Evolutionary conservation across 768 basidiomycete genomes (phyloP).

Genomic region (Termitomyces sp.): DNA sequence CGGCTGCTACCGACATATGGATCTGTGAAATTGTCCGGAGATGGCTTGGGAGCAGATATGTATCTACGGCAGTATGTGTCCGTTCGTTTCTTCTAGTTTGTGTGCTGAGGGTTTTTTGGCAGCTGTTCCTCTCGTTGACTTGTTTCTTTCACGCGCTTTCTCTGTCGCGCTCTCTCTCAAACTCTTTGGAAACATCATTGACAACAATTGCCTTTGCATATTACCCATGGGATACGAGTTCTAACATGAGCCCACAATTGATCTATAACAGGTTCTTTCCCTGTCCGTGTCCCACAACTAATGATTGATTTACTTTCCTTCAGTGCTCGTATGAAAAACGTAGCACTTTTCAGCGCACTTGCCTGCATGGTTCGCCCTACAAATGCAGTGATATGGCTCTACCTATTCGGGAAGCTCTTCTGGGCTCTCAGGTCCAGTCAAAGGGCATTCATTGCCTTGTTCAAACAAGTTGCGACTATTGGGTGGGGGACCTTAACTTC

Average conservation of each 20-base stretch:
- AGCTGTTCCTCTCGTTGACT: slow-evolving; percentile 79
- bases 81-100: neutral
- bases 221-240: slow-evolving; percentile 68
- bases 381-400: slow-evolving; percentile 82
- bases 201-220: slow-evolving; percentile 71
- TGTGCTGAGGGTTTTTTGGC: slow-evolving; percentile 1
- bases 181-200: slow-evolving; percentile 87
- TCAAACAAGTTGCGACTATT: slow-evolving; percentile 34
- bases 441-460: slow-evolving; percentile 25
- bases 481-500: slow-evolving; percentile 39
- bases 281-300: neutral
- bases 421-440: slow-evolving; percentile 45
- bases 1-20: slow-evolving; percentile 78
- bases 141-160: slow-evolving; percentile 87
- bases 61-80: slow-evolving; percentile 59
- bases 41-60: slow-evolving; percentile 56
- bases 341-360: slow-evolving; percentile 61
- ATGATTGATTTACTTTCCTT: neutral
- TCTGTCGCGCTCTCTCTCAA: slow-evolving; percentile 85
- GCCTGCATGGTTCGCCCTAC: slow-evolving; percentile 87
- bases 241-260: slow-evolving; percentile 30
- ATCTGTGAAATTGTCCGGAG: slow-evolving; percentile 57
- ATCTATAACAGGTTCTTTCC: slow-evolving; percentile 35
- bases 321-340: slow-evolving; percentile 31
- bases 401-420: slow-evolving; percentile 56